Percentiles rank a stretch among this genome's conserved stretches.
Evolutionary conservation across 2,329 filamentous ascomycete species (phyloP).

Genomic region (Lecanicillium sp.): DNA sequence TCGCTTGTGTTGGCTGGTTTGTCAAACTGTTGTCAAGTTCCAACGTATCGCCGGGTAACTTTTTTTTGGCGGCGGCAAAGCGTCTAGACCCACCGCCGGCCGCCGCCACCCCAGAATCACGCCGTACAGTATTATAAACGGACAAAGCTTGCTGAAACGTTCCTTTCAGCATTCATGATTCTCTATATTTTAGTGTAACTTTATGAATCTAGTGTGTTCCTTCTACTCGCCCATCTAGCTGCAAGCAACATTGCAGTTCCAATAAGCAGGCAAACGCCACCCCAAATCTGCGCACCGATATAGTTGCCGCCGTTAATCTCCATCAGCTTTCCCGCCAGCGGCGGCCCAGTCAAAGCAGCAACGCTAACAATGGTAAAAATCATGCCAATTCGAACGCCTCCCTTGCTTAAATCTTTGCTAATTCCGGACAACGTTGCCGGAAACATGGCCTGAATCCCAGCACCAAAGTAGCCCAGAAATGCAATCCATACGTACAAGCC

Average conservation of each 20-base stretch:
- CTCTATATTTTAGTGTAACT: background rate
- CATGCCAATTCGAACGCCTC: conserved; percentile 52
- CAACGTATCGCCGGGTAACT: no score
- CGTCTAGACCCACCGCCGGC: no score
- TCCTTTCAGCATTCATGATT: no score
- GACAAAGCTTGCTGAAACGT: no score
- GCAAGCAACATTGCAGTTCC: conserved; percentile 31
- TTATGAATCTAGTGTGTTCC: conserved; percentile 10
- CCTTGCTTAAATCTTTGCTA: conserved; percentile 43
- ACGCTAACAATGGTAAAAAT: conserved; percentile 48
- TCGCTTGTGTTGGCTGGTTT: no score
- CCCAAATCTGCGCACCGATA: conserved; percentile 42
- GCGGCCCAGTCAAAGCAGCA: conserved; percentile 44
- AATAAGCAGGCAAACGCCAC: conserved; percentile 34
- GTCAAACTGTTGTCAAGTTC: no score
- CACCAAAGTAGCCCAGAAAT: conserved; percentile 56
- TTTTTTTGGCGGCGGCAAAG: no score
- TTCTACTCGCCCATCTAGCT: conserved; percentile 26
- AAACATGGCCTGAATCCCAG: conserved; percentile 58
- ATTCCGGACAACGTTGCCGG: conserved; percentile 42
- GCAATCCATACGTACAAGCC: conserved; percentile 51
- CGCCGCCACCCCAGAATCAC: no score
- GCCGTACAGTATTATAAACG: no score
- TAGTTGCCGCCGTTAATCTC: conserved; percentile 34
- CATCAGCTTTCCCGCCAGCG: conserved; percentile 44